phyloP scores from a whole-genome alignment of 495 filamentous ascomycete species.

The Hypoxylon crocopeplum region DNA sequence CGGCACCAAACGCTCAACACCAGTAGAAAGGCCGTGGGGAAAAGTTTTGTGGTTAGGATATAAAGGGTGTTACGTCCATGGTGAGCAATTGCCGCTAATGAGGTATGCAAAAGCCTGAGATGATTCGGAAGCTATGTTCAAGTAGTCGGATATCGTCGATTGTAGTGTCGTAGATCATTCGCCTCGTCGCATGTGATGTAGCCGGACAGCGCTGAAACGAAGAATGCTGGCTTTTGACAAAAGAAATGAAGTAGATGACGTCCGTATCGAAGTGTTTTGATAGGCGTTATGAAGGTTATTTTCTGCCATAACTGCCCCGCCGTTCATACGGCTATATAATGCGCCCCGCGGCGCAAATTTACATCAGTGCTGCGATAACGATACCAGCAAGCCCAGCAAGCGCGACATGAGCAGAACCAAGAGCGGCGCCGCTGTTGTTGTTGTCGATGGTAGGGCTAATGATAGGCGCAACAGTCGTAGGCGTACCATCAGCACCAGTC shows the following conservation, averaged over 20 bases:
- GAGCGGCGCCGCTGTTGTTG: constrained; percentile 43
- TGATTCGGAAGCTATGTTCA: constrained; percentile 20
- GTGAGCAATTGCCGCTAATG: constrained; percentile 5
- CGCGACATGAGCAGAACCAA: constrained; percentile 48
- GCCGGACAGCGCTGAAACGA: constrained; percentile 37
- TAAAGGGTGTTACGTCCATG: constrained; percentile 17
- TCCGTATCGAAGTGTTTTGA: constrained; percentile 51
- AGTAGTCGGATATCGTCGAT: constrained; percentile 22
- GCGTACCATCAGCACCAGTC: constrained; percentile 32
- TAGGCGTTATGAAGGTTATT: constrained; percentile 27
- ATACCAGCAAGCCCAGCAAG: constrained; percentile 52
- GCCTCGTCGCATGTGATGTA: constrained; percentile 37
- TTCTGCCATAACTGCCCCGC: background rate
- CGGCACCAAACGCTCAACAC: constrained; percentile 42
- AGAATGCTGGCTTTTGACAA: constrained; percentile 44
- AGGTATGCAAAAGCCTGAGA: constrained; percentile 16
- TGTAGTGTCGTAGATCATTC: constrained; percentile 30
- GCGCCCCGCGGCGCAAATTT: constrained; percentile 28
- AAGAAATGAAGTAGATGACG: constrained; percentile 53
- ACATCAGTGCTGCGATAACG: constrained; percentile 55
- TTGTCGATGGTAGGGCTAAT: constrained; percentile 42
- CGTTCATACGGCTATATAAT: constrained; percentile 14
- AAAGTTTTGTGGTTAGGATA: constrained; percentile 24
- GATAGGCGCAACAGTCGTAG: constrained; percentile 33
- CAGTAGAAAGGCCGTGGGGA: constrained; percentile 34